Base-by-base conservation (phyloP, 768 basidiomycete genomes). In the Russula sp. region DNA sequence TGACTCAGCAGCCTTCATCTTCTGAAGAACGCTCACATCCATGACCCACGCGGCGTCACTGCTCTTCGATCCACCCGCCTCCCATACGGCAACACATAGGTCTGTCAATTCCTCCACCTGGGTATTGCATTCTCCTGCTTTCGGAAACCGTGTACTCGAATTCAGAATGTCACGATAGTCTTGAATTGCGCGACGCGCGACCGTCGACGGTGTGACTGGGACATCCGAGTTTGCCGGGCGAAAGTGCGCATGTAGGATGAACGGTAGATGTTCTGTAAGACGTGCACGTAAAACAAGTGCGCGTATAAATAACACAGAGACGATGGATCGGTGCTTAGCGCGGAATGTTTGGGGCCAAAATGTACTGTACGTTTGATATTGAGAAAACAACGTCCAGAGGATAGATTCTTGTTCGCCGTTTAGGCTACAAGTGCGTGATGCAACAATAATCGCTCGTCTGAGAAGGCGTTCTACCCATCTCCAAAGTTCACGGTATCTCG, bases 21-120 rank as follows among this genome's bases (percentile, higher is more conserved):
- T 36, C 28, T 50, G 65, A 59, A 53, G 16, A 46, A 61, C 26
- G 84, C 88, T 69, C 66, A 90, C 90, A 72, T 94, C 91, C 58
- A 93, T 81, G 20, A 90, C 84, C 90, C 89, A 92, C n/a, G 81
- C 83, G 1, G 85, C 83, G 65, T 82, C 80, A 42, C 83, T 83
- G 10, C 84, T 83, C 20, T 79, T 75, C 6, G 83, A 82, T 10
- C 91, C 88, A 59, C 83, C 80, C 3, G 83, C 81, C 71, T 94
- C 90, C 92, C 92, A 95, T 2, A 90, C 79, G 0, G 84, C 87
- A 20, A 94, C 85, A 66, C 86, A 88, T 1, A 89, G 73, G 72
- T 94, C 91, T 2, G 86, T 87, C 69, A 96, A 89, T 68, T 90
- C 88, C 68, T 91, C 90, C 3, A 97, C 92, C 67, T 83, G 84